Base-by-base conservation (phyloP, 2,329 filamentous ascomycete species). In the Rugonectria rugulosa region DNA sequence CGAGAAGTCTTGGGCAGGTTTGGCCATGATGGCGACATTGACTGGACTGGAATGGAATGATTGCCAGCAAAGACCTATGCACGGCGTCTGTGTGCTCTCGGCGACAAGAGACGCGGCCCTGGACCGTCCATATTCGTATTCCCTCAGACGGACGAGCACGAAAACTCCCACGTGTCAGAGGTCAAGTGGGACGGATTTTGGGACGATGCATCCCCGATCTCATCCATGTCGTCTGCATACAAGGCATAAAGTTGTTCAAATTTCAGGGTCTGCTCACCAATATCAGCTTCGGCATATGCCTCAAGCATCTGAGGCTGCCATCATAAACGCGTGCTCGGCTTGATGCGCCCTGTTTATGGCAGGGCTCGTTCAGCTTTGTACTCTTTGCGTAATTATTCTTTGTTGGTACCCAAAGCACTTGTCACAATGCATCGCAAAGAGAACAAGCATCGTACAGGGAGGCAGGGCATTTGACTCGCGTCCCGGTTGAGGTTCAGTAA, bases 111-210 rank as follows among this genome's bases (percentile, higher is more conserved):
- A 7, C 12, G 26, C 24, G 24, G 6, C 11, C 6, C 24, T 27
- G 11, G 24, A 7, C 24, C 37, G 45, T 34, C 21, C 12, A 32
- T 42, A 32, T 41, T 40, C 40, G 24, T 42, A 29, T 42, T 27
- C 24, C 20, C 34, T 19, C 20, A 19, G 42, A 8, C 8, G 36
- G 24, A 21, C 26, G 38, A 14, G 36, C 31, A 32, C 34, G 34
- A 44, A 42, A 36, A 32, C 41, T 31, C 55, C 55, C 55, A 58
- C 55, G 55, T 58, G 55, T 58, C 55, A 41, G 37, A 32, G 31
- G 45, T 45, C 55, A 54, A 58, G 55, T 58, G 55, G 55, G 55
- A 58, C 55, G 45, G 37, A 32, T 29, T 12, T n/a, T 27, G 10
- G 24, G 17, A 44, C 34, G 41, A 27, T 24, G 38, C 37, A 57